Evolutionary conservation across 371 early-diverging fungal genomes (phyloP).

Genomic region (Dichotomocladium elegans): DNA sequence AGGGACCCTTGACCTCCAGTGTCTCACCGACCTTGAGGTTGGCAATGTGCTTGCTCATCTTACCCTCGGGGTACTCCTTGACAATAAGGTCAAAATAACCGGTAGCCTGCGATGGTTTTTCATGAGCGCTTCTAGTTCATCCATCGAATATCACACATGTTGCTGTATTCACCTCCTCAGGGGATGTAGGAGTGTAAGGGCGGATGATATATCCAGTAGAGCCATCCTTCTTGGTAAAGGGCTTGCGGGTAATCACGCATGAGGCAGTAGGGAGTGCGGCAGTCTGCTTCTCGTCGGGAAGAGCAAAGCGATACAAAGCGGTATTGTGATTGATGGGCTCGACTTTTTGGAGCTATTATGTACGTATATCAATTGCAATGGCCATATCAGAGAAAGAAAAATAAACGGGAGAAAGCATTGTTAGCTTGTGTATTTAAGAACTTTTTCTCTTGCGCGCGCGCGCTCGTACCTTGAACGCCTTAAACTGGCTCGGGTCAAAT

Average conservation of each 20-base stretch:
- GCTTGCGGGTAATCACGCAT: constrained; percentile 73
- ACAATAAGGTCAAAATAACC: constrained; percentile 88
- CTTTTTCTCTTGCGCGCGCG: too few relatives aligned
- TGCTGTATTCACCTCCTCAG: constrained; percentile 59
- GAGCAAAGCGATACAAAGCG: constrained; percentile 71
- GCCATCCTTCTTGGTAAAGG: constrained; percentile 60
- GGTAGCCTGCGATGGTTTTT: constrained; percentile 23
- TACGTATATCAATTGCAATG: not conserved
- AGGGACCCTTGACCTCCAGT: constrained; percentile 89
- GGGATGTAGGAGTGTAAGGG: constrained; percentile 91
- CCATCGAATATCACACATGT: too few relatives aligned
- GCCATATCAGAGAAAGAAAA: not conserved
- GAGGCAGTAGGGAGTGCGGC: constrained; percentile 77
- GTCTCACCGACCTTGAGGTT: constrained; percentile 78
- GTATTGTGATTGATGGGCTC: constrained; percentile 76
- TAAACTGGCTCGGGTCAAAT: constrained; percentile 64
- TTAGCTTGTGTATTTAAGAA: too few relatives aligned
- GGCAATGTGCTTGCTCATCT: constrained; percentile 78
- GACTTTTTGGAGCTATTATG: constrained; percentile 47
- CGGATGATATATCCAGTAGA: constrained; percentile 67
- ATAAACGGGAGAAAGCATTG: not conserved
- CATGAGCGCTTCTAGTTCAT: not conserved
- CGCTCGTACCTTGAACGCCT: constrained; percentile 66
- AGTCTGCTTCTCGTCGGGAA: constrained; percentile 62
- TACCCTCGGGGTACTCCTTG: constrained; percentile 72